A percentile compares a stretch with the other conserved stretches of the same genome.
Evolutionary conservation across 257 asterid species (phyloP).

Genomic region (Perilla frutescens): DNA sequence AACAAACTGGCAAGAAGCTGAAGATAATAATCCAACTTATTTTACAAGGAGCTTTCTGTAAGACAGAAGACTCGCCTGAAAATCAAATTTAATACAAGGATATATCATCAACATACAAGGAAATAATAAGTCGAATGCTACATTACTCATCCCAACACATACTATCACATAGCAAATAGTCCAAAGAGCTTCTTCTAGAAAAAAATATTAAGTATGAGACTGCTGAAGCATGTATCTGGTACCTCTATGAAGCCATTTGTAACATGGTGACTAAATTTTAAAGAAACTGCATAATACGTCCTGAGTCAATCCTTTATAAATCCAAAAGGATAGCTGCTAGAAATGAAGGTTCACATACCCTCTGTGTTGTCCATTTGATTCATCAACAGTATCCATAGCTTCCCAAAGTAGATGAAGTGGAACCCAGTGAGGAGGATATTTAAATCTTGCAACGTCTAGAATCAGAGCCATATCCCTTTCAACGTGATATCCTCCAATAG

Average conservation of each 20-base stretch:
- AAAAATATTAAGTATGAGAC: not conserved
- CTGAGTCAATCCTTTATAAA: slow-evolving; percentile 13
- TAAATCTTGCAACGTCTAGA: slow-evolving; percentile 97
- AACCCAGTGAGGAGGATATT: slow-evolving; percentile 99
- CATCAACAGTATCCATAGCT: slow-evolving; percentile 94
- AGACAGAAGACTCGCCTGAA: slow-evolving; percentile 20
- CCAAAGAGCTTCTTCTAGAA: slow-evolving; percentile 11
- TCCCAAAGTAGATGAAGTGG: slow-evolving; percentile 96
- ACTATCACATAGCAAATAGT: slow-evolving; percentile 8
- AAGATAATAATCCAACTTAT: no score
- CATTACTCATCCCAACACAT: slow-evolving; percentile 8
- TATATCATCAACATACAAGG: slow-evolving; percentile 20
- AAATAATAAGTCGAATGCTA: not conserved
- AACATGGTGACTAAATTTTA: not conserved
- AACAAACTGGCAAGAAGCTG: no score
- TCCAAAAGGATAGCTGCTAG: slow-evolving; percentile 15
- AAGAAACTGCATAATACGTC: slow-evolving; percentile 13
- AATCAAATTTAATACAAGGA: not conserved
- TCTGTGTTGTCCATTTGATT: slow-evolving; percentile 84
- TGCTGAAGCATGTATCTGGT: slow-evolving; percentile 1
- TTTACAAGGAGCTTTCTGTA: no score
- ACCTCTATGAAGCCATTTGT: slow-evolving; percentile 11
- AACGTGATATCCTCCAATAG: slow-evolving; percentile 98
- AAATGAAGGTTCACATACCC: slow-evolving; percentile 61
- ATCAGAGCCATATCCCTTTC: slow-evolving; percentile 97